Evolutionary conservation across 2,329 filamentous ascomycete species (phyloP).

Genomic region (Fusarium phyllophilum): DNA sequence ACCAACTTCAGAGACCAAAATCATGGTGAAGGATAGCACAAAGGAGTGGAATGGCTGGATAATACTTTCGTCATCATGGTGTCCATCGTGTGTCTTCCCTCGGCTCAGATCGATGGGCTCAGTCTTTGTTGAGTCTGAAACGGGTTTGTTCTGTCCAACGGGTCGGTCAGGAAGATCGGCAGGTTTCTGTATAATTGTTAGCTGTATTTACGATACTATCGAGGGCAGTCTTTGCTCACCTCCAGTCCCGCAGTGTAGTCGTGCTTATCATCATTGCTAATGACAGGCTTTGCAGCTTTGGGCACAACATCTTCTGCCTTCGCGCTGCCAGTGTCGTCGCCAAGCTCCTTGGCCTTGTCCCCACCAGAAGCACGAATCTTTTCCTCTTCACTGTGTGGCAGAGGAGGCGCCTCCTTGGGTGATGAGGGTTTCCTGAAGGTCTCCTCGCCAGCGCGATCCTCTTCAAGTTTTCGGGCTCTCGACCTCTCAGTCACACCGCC

Average conservation of each 20-base stretch:
- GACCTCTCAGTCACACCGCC: constrained; percentile 90
- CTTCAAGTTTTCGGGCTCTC: constrained; percentile 76
- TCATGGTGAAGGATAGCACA: constrained; percentile 94
- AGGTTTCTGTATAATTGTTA: constrained; percentile 71
- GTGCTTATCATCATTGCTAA: constrained; percentile 51
- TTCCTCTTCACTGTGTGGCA: constrained; percentile 83
- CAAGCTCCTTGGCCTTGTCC: constrained; percentile 18
- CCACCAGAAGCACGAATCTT: constrained; percentile 63
- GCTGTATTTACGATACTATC: neutral
- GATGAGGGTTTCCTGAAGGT: constrained; percentile 80
- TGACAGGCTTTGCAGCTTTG: constrained; percentile 46
- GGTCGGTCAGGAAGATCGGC: constrained; percentile 81
- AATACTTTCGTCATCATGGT: constrained; percentile 69
- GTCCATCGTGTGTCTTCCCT: constrained; percentile 46
- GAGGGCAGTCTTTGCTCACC: constrained; percentile 35
- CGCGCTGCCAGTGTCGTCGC: neutral
- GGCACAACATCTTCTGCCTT: constrained; percentile 22
- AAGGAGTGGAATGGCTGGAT: constrained; percentile 90
- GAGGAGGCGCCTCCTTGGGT: constrained; percentile 85
- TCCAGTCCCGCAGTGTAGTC: constrained; percentile 52
- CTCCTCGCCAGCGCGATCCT: constrained; percentile 72
- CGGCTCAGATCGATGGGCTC: constrained; percentile 65
- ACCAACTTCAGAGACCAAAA: constrained; percentile 93
- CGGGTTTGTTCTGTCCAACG: constrained; percentile 76
- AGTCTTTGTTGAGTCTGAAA: constrained; percentile 73